Evolutionary conservation across 768 basidiomycete species (phyloP), one percentile per base, ranked within the genome.

Genomic region (Suillus subalutaceus): DNA sequence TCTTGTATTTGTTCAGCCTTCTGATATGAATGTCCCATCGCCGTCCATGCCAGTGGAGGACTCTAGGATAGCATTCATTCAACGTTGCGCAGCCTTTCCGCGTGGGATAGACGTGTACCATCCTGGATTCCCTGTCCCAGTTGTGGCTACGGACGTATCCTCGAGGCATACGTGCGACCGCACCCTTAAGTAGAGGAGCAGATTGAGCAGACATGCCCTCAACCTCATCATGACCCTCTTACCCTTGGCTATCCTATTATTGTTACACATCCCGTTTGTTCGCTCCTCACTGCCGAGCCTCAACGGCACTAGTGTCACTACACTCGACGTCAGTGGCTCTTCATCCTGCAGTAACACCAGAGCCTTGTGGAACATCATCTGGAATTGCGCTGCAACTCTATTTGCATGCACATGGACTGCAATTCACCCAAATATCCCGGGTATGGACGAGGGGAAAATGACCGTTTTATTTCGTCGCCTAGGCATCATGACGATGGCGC

Each of bases 301-400:
- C 53, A 55, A 55, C 12, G 53, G 32, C 3, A 55, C 53, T 1
- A 10, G 32, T 55, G 18, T 20, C 8, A 16, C 3, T 35, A 35
- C 53, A 55, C 53, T 55, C 23, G 8, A 12, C 5, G 9, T 35
- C 53, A 35, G 4, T 2, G 18, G 20, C 32, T 40, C 50, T 40
- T 6, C 37, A 40, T 53, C 23, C 7, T 2, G 37, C 48, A 26
- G 8, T 20, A 3, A 18, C 41, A 35, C 18, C n/a, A 53, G 62
- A 80, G 80, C 66, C 80, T 82, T 78, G 67, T 71, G 64, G 64
- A 59, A 69, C 43, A 76, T 79, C 46, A 63, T 75, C 12, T 73
- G 70, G 70, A 72, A 71, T 57, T 78, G 75, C 48, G 30, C 74
- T 20, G 63, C 69, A 15, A 75, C 77, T 4, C 67, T 77, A 1